These are phyloP conservation scores for Diaporthe citri DNA, from an alignment of 2,329 filamentous ascomycete species.

Conservation along the genomic window DNA sequence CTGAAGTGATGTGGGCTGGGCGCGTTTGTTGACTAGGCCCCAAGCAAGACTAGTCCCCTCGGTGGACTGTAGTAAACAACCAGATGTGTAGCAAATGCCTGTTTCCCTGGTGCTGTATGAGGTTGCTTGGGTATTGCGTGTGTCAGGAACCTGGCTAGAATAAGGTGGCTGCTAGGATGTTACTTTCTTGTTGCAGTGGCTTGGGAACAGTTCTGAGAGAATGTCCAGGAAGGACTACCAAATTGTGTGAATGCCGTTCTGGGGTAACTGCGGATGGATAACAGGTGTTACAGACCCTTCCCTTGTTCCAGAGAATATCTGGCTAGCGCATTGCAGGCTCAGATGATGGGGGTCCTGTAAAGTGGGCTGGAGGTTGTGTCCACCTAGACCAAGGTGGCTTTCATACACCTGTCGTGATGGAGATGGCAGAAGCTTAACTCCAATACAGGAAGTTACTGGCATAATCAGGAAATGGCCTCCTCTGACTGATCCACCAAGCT, in stretches of 20 bases:
- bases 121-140: background rate
- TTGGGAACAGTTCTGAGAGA: background rate
- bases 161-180: background rate
- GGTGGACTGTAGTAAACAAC: background rate
- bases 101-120: background rate
- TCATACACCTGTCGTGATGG: background rate
- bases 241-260: background rate
- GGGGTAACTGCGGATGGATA: too few species aligned
- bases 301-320: background rate
- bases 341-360: background rate
- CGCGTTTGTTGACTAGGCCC: background rate
- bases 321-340: background rate
- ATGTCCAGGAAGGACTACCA: background rate
- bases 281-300: background rate
- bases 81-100: background rate
- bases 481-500: too few species aligned
- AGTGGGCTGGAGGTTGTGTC: too few species aligned
- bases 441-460: background rate
- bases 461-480: background rate
- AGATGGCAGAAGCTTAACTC: background rate
- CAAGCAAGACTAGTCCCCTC: background rate
- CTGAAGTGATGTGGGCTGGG: background rate
- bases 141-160: background rate
- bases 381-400: too few species aligned
- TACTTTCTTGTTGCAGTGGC: background rate